Conservation (phyloP, 2,329 filamentous ascomycete species). For the Aspergillus sp. region DNA sequence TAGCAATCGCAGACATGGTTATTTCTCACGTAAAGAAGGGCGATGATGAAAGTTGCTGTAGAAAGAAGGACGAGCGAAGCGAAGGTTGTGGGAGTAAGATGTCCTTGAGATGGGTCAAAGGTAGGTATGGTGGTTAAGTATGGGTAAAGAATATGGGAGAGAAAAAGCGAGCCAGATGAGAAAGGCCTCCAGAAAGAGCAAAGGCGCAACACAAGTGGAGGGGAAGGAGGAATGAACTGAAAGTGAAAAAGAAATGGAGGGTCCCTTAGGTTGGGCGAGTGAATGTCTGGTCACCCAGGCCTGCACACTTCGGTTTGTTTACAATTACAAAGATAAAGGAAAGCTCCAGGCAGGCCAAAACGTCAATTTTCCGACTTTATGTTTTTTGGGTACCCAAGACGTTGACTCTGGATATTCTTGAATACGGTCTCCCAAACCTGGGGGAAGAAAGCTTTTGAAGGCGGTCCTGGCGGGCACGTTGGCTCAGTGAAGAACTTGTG, state of each 20-base stretch:
- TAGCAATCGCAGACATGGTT: slow-evolving; percentile 13
- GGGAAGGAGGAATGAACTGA: slow-evolving; percentile 1
- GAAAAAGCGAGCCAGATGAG: not conserved
- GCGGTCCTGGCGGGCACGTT: slow-evolving; percentile 37
- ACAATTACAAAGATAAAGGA: slow-evolving; percentile 2
- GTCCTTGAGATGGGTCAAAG: not conserved
- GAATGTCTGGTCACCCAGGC: slow-evolving; percentile 1
- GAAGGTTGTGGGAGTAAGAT: slow-evolving; percentile 4
- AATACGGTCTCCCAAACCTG: slow-evolving; percentile 46
- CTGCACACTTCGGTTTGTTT: not conserved
- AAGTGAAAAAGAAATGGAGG: not conserved
- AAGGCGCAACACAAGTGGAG: not conserved
- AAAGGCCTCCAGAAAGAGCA: not conserved
- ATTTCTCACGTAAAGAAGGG: not conserved
- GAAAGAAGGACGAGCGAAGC: not conserved
- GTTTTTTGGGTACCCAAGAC: slow-evolving; percentile 5
- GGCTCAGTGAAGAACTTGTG: slow-evolving; percentile 41
- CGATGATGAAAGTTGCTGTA: not conserved
- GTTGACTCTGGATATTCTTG: slow-evolving; percentile 35
- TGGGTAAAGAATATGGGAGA: not conserved
- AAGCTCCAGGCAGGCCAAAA: not conserved
- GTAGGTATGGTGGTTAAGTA: not conserved
- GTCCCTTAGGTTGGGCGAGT: not conserved
- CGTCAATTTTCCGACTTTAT: slow-evolving; percentile 1
- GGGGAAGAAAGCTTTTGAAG: slow-evolving; percentile 42